Base-by-base conservation (phyloP, 805 yeast genomes). In the Diddensiella caesifluorescens region DNA sequence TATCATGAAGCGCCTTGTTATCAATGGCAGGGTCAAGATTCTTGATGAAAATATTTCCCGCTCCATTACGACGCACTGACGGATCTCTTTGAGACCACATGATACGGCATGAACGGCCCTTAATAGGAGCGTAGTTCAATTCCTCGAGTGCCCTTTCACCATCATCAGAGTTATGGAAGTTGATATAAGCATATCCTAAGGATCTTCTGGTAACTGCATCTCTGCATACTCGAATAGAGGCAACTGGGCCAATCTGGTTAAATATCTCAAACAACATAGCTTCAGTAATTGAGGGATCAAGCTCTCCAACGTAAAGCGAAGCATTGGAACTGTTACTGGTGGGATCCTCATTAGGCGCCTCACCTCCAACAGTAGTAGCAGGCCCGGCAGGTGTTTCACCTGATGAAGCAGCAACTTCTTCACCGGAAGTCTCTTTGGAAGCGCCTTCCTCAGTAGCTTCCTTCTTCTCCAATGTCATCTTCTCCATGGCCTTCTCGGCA, bases 81-180 rank as follows among this genome's bases (percentile, higher is more conserved):
- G 98, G 97, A 67, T 92, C 97, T 73, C 97, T 87, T 75, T 92
- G 97, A 55, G 97, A 88, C 97, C 97, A 88, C 97, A 92, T 92
- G 74, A 92, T 90, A 71, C 98, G 87, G 73, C 97, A 88, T 60
- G 96, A 88, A 62, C 83, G 86, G 62, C 96, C 97, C 69, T 89
- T 89, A 71, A 92, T 80, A 60, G 79, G 79, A 46, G 88, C 70
- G 75, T 92, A 92, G 86, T 90, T 92, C 70, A 92, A 79, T 70
- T 87, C 92, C 64, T 88, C 95, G 65, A 92, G 74, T 50, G 98
- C 98, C 62, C 76, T 80, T 71, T 82, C 88, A 63, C 95, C 97
- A 62, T 92, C 97, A 51, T 75, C 84, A 55, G 75, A 70, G 67
- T 81, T 79, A 73, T 82, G 88, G 81, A 73, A 92, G 83, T 92